Base-by-base conservation (phyloP, 139 green algal species). In the Ettlia oleoabundans region DNA sequence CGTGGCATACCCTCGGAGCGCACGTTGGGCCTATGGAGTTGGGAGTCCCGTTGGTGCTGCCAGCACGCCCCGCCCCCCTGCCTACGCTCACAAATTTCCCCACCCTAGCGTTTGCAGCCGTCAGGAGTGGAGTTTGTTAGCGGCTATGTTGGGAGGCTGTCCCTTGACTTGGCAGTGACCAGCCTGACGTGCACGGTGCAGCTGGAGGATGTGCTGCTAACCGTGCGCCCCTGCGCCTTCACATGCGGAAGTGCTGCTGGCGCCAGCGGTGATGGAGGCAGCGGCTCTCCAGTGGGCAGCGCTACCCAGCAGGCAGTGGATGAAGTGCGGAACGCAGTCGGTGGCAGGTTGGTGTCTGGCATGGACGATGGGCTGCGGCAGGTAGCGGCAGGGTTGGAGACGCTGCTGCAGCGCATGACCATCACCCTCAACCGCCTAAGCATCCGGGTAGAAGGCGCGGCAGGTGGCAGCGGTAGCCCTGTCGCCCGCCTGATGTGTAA, bases 381-480 rank as follows among this genome's bases (percentile, higher is more conserved):
- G 28, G 93, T 95, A 35, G 92, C 91, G 0, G 88, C 87, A 7
- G 85, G 89, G 24, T 76, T 95, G 41, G 89, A 95, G 81, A 58
- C 83, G 0, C 33, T 94, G 78, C 81, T 94, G 85, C 91, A 93
- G 83, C 80, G 88, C 41, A 67, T 93, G 62, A 81, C 67, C 24
- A 47, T 94, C 5, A 62, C 76, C 33, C 71, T 76, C 22, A 85
- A 71, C 26, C 80, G 86, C 79, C 40, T 90, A 1, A 78, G 88
- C 41, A 37, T 93, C 13, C 74, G 78, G 19, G 41, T 91, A 18
- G 89, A 90, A 33, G n/a, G 30, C 66, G 72, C 55, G 26, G 72
- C 43, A 2, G 9, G 33, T 28, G 51, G 8, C 19, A 38, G 42
- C 65, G 75, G 40, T 33, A 35, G 53, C 78, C 21, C 35, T 4